A percentile compares a stretch with the other conserved stretches of the same genome.
Evolutionary conservation across 495 filamentous ascomycete species (phyloP).

Genomic region (Penicillium salamii): DNA sequence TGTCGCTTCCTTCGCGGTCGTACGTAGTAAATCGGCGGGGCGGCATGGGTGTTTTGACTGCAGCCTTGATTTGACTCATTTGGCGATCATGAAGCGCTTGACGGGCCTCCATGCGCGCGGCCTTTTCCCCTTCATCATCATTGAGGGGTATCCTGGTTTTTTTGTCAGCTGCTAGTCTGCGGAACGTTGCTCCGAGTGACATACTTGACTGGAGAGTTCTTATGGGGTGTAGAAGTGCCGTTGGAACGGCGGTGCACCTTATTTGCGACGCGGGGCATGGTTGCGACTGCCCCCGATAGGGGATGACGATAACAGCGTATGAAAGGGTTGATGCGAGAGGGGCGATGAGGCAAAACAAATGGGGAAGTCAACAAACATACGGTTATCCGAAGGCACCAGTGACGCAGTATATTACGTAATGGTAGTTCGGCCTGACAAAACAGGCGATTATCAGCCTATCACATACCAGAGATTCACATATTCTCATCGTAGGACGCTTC

Average conservation of each 20-base stretch:
- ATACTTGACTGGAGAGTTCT: conserved; percentile 68
- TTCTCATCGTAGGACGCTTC: too few species aligned
- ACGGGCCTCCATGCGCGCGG: conserved; percentile 79
- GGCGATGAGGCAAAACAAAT: conserved; percentile 19
- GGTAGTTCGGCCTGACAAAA: not conserved
- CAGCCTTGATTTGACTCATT: conserved; percentile 86
- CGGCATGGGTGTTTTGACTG: conserved; percentile 74
- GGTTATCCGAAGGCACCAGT: conserved; percentile 11
- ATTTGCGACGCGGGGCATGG: conserved; percentile 74
- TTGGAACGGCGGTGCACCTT: conserved; percentile 47
- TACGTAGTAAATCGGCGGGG: conserved; percentile 63
- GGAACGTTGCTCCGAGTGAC: conserved; percentile 14
- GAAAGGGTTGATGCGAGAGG: conserved; percentile 9
- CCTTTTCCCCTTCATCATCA: conserved; percentile 92
- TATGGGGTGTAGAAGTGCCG: conserved; percentile 56
- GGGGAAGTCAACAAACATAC: conserved; percentile 42
- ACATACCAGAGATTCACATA: too few species aligned
- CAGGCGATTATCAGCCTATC: too few species aligned
- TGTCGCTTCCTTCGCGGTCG: conserved; percentile 61
- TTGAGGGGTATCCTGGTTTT: conserved; percentile 82
- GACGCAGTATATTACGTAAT: conserved; percentile 19
- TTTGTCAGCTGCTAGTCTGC: conserved; percentile 12
- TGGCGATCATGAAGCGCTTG: conserved; percentile 87
- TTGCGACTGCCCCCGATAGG: conserved; percentile 35
- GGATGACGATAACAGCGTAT: conserved; percentile 15